Conservation (phyloP, 768 basidiomycete genomes). For the Saitozyma sp. region DNA sequence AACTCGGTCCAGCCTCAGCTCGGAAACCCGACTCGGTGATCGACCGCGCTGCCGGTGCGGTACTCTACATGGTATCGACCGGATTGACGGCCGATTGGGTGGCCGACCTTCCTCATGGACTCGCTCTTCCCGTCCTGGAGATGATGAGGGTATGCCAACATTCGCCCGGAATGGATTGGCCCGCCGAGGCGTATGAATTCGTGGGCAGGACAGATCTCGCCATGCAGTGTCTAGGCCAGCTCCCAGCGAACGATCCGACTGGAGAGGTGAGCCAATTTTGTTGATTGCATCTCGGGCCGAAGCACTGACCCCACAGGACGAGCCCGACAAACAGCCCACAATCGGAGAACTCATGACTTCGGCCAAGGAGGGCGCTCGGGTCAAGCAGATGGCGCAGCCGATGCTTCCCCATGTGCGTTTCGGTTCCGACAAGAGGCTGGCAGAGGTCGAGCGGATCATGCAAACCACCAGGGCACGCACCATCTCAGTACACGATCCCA, state of each 20-base stretch:
- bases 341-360: constrained; percentile 1
- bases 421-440: constrained; percentile 81
- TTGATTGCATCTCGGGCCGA: background rate
- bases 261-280: too few species aligned
- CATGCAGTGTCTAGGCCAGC: constrained; percentile 44
- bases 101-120: constrained; percentile 32
- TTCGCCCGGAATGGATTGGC: constrained; percentile 73
- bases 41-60: constrained; percentile 5
- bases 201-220: constrained; percentile 76
- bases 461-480: constrained; percentile 72
- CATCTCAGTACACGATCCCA: constrained; percentile 66
- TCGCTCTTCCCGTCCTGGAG: constrained; percentile 70
- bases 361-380: background rate
- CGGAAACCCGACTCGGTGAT: background rate
- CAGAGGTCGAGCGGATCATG: constrained; percentile 88
- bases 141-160: constrained; percentile 80
- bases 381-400: constrained; percentile 57
- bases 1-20: constrained; percentile 3
- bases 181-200: constrained; percentile 65
- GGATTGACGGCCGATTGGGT: constrained; percentile 36
- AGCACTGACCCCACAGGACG: too few species aligned
- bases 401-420: constrained; percentile 78
- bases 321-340: background rate
- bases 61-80: constrained; percentile 24
- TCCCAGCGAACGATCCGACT: too few species aligned